A percentile compares a stretch with the other conserved stretches of the same genome.
phyloP scores from a whole-genome alignment of 805 yeast genomes.

The Candida berthetii region DNA sequence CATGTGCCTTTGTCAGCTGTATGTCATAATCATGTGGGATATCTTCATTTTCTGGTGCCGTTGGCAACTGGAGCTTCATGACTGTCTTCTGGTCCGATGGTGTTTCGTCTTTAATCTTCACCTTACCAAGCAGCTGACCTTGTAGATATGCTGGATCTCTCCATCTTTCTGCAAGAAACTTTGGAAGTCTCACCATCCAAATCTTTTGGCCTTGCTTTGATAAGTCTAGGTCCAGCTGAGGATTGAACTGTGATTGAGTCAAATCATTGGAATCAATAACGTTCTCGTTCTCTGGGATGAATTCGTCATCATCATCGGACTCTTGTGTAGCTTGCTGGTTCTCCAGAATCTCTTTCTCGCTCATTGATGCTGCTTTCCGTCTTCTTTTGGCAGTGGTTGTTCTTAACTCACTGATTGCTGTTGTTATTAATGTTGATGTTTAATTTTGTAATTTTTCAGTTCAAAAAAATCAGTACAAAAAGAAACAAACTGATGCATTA shows the following conservation, averaged over 20 bases:
- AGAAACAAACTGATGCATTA: too few species aligned
- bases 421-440: too few species aligned
- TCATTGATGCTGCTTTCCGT: too few species aligned
- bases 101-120: slow-evolving; percentile 38
- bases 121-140: slow-evolving; percentile 77
- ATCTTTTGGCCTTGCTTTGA: slow-evolving; percentile 59
- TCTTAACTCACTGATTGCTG: background rate
- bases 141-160: slow-evolving; percentile 50
- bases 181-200: slow-evolving; percentile 90
- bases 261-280: slow-evolving; percentile 39
- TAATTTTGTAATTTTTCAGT: too few species aligned
- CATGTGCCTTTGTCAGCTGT: slow-evolving; percentile 69
- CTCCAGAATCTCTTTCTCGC: slow-evolving; percentile 9
- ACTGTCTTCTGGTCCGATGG: slow-evolving; percentile 16
- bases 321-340: slow-evolving; percentile 20
- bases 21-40: slow-evolving; percentile 86
- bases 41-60: slow-evolving; percentile 37
- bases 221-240: slow-evolving; percentile 74
- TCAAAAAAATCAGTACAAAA: too few species aligned
- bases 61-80: slow-evolving; percentile 54
- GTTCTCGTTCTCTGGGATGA: slow-evolving; percentile 34
- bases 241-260: slow-evolving; percentile 40
- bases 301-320: slow-evolving; percentile 27
- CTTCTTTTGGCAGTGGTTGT: slow-evolving; percentile 4
- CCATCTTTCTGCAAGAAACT: slow-evolving; percentile 82